Conservation (phyloP, 768 basidiomycete genomes). For the Russula ochroleuca region DNA sequence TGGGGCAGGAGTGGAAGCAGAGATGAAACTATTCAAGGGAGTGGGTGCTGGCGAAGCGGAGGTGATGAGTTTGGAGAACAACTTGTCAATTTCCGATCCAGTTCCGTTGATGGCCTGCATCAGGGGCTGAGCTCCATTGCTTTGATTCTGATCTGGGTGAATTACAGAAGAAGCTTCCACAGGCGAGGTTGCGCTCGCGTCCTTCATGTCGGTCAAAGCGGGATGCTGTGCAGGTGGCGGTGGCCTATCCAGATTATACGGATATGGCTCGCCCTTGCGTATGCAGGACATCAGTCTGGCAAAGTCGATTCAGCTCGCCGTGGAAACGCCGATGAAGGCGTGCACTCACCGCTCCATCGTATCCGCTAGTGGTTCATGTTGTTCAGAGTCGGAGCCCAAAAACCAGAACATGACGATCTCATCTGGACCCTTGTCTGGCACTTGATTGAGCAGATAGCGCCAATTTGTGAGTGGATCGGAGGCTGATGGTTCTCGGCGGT, state of each 20-base stretch:
- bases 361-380: conserved; percentile 66
- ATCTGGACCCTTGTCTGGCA: conserved; percentile 51
- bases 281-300: conserved; percentile 49
- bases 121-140: background rate
- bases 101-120: conserved; percentile 24
- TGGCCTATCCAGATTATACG: conserved; percentile 64
- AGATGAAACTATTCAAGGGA: conserved; percentile 37
- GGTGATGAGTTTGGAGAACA: conserved; percentile 41
- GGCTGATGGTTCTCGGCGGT: conserved; percentile 22
- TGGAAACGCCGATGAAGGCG: background rate
- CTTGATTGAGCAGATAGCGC: conserved; percentile 40
- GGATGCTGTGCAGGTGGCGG: conserved; percentile 50
- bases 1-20: conserved; percentile 25
- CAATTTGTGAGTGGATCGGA: conserved; percentile 43
- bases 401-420: conserved; percentile 73
- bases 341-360: conserved; percentile 59
- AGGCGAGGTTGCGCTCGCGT: background rate
- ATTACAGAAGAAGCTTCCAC: background rate
- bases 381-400: conserved; percentile 51
- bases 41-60: conserved; percentile 31
- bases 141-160: background rate
- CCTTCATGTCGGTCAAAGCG: conserved; percentile 30
- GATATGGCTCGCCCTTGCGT: conserved; percentile 64
- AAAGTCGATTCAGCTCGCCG: background rate
- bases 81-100: conserved; percentile 42